Evolutionary conservation across 2,329 filamentous ascomycete species (phyloP).

Genomic region (Raffaelea arxii): DNA sequence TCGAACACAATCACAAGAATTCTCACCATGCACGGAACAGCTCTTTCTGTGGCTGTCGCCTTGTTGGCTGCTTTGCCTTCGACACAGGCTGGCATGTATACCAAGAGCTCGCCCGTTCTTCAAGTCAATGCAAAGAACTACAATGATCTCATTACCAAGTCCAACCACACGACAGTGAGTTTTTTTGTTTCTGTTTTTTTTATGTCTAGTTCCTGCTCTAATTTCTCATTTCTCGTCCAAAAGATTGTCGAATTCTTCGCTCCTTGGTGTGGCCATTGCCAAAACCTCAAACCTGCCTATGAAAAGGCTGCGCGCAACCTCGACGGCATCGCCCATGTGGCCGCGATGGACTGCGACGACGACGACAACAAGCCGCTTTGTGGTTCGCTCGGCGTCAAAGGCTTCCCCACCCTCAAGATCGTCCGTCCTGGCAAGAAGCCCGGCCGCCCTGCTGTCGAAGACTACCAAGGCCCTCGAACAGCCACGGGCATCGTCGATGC

Average conservation of each 20-base stretch:
- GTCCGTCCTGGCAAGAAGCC: slow-evolving; percentile 67
- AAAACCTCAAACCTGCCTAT: slow-evolving; percentile 90
- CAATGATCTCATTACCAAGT: slow-evolving; percentile 72
- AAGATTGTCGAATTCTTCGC: slow-evolving; percentile 81
- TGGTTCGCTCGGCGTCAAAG: slow-evolving; percentile 74
- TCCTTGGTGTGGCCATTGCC: slow-evolving; percentile 95
- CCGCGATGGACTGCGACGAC: slow-evolving; percentile 90
- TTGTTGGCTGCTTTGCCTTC: slow-evolving; percentile 57
- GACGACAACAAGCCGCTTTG: slow-evolving; percentile 87
- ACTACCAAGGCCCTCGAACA: slow-evolving; percentile 76
- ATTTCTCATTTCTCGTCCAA: not conserved
- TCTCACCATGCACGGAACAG: slow-evolving; percentile 2
- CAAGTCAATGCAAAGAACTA: slow-evolving; percentile 74
- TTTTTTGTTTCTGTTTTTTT: not conserved
- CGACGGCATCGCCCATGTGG: slow-evolving; percentile 86
- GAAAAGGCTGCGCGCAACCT: slow-evolving; percentile 88
- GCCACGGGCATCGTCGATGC: slow-evolving; percentile 84
- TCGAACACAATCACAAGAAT: no score
- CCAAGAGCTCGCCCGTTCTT: slow-evolving; percentile 77
- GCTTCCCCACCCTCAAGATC: slow-evolving; percentile 94
- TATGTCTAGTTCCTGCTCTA: not conserved
- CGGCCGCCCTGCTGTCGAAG: slow-evolving; percentile 73
- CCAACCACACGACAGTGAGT: slow-evolving; percentile 83
- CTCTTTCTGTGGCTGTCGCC: slow-evolving; percentile 43
- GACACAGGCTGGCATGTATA: slow-evolving; percentile 65